Evolutionary conservation across 495 filamentous ascomycete species (phyloP).

Genomic region (Friedmanniomyces simplex): DNA sequence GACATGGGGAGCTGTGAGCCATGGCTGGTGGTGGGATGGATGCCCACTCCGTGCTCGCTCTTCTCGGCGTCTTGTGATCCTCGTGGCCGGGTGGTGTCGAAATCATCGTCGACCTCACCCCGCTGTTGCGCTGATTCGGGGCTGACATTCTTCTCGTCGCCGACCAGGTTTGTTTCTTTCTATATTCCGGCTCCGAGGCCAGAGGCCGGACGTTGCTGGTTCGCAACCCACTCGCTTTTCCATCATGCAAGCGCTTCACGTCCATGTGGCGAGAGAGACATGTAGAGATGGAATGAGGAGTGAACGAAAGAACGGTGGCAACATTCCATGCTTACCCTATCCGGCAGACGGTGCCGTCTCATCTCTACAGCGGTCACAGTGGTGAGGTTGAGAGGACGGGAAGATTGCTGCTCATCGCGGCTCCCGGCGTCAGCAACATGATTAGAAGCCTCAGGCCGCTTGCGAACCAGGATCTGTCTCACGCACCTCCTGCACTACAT

Average conservation of each 20-base stretch:
- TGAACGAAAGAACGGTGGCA: no score
- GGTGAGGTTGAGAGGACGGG: neutral
- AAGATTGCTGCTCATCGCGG: neutral
- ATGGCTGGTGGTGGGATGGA: conserved; percentile 3
- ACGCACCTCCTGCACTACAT: neutral
- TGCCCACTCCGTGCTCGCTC: neutral
- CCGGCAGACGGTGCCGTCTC: neutral
- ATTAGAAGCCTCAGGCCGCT: neutral
- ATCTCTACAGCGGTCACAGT: neutral
- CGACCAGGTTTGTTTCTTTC: no score
- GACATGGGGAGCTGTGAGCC: conserved; percentile 8
- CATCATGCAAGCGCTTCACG: no score
- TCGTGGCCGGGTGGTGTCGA: neutral
- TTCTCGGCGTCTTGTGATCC: neutral
- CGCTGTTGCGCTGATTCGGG: no score
- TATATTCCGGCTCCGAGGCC: no score
- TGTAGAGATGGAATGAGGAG: neutral
- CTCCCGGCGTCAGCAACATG: no score
- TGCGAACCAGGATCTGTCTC: neutral
- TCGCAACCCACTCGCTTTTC: no score
- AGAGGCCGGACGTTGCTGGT: no score
- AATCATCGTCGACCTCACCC: neutral
- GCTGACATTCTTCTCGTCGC: no score
- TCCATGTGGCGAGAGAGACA: neutral
- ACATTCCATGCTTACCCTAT: neutral